Percentiles rank a stretch among this genome's conserved stretches.
Evolutionary conservation across 2,329 filamentous ascomycete species (phyloP).

Genomic region (Pseudofabraea citricarpa): DNA sequence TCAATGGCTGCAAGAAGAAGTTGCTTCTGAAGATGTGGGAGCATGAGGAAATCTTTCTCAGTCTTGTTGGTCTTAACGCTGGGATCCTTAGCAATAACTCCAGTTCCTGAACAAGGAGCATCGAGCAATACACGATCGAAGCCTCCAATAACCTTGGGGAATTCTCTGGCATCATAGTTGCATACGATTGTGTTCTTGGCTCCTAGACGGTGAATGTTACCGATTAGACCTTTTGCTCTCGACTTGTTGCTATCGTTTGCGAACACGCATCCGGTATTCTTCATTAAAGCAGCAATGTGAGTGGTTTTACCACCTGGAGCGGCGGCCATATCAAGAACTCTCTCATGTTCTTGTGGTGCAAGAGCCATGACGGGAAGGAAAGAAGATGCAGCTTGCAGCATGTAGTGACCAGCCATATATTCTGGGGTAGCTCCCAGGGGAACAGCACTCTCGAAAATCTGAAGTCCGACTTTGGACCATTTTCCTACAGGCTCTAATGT

Average conservation of each 20-base stretch:
- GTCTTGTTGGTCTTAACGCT: constrained; percentile 98
- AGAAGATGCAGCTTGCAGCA: constrained; percentile 91
- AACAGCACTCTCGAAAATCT: constrained; percentile 87
- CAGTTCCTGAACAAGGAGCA: constrained; percentile 92
- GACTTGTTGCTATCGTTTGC: constrained; percentile 95
- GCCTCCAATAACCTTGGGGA: constrained; percentile 89
- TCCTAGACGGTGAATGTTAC: constrained; percentile 93
- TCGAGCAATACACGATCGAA: constrained; percentile 94
- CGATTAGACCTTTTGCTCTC: constrained; percentile 93
- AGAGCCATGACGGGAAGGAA: constrained; percentile 98
- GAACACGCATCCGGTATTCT: constrained; percentile 92
- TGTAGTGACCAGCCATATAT: constrained; percentile 96
- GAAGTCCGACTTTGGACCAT: constrained; percentile 96
- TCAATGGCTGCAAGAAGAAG: constrained; percentile 90
- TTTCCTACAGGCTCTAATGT: constrained; percentile 96
- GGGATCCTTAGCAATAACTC: constrained; percentile 95
- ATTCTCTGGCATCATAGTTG: constrained; percentile 91
- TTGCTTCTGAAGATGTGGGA: constrained; percentile 94
- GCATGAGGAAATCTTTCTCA: constrained; percentile 85
- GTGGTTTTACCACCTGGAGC: constrained; percentile 96
- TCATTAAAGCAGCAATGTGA: constrained; percentile 94
- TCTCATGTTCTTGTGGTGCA: constrained; percentile 87
- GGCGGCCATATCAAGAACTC: constrained; percentile 87
- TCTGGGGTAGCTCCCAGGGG: constrained; percentile 87
- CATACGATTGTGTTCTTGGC: constrained; percentile 93